Base-by-base conservation (phyloP, 1,284 basidiomycete genomes). In the Sporisorium graminicola region DNA sequence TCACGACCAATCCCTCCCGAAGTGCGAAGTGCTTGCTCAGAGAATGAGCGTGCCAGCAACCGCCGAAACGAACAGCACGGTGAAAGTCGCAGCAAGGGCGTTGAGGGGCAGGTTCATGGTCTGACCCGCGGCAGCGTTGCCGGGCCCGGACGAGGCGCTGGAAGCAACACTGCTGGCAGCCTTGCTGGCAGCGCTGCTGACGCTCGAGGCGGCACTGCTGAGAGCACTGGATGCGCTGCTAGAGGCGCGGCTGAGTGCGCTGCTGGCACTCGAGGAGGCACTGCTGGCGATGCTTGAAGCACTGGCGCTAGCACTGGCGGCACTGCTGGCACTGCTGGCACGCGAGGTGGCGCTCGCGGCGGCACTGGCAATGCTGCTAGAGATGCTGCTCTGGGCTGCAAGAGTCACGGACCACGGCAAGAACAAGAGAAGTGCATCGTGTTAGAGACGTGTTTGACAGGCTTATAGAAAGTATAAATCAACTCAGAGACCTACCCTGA, bases 41-140 rank as follows among this genome's bases (percentile, higher is more conserved):
- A 69, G 66, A 27, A 63, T n/a, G 16, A 69, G 60, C 24, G 66
- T 58, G 18, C 66, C 66, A 20, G 60, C 61, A 24, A 69, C 58
- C 16, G 66, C 66, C 3, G 42, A 47, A 9, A 57, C 66, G 22
- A 69, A 40, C 22, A 69, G n/a, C 14, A 64, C 35, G 43, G 58
- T 61, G 22, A 53, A 44, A 1, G 42, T 31, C 3, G 58, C 65
- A 9, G 35, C 65, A 5, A 67, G 29, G 6, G 54, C 54, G 43
- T 50, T 51, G 10, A 61, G 14, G 12, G 58, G 65, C 40, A 67
- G 12, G 52, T 24, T 33, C 14, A 37, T 3, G 8, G 24, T 27
- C 24, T 42, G 22, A 16, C 18, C 24, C 0, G 16, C 35, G 6
- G 24, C 52, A 12, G 35, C 52, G 14, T 27, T 40, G 22, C 33